These are phyloP conservation scores for Herpetospermum pedunculosum DNA, from an alignment of 306 rosid species.

Conservation along the genomic window DNA sequence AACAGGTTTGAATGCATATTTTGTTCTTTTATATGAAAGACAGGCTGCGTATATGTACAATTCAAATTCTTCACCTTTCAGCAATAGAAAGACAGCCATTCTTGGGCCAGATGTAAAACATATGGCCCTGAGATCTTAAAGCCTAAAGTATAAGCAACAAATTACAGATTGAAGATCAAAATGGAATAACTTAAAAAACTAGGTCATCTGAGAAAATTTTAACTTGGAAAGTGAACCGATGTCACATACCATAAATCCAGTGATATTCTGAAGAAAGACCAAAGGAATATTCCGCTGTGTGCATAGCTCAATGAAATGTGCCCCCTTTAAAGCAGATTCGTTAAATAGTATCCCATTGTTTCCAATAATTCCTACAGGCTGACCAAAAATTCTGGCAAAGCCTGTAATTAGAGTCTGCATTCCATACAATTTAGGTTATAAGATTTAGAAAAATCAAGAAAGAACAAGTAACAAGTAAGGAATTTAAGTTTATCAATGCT, in stretches of 20 bases:
- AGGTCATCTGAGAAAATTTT: neutral
- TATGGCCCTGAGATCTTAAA: neutral
- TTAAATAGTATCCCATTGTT: slow-evolving; percentile 85
- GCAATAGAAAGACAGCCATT: neutral
- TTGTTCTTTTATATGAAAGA: neutral
- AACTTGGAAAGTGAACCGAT: neutral
- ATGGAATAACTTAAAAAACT: neutral
- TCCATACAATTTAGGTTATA: slow-evolving; percentile 7
- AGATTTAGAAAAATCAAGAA: neutral
- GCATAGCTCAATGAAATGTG: slow-evolving; percentile 87
- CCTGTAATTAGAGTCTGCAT: slow-evolving; percentile 96
- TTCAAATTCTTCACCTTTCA: neutral
- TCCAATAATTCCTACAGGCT: slow-evolving; percentile 93
- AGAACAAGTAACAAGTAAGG: slow-evolving; percentile 2
- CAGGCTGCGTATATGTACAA: neutral
- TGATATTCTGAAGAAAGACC: slow-evolving; percentile 94
- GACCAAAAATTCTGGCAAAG: slow-evolving; percentile 81
- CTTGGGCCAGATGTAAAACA: neutral
- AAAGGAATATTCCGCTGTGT: slow-evolving; percentile 77
- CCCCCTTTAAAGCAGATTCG: slow-evolving; percentile 91
- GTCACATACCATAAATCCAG: slow-evolving; percentile 85
- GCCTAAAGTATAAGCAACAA: neutral
- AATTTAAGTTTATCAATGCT: slow-evolving; percentile 24
- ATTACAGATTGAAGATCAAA: neutral
- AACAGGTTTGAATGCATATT: neutral